Percentiles rank a stretch among this genome's conserved stretches.
phyloP scores from a whole-genome alignment of 129 eudicot genomes.

The Deinandra increscens region DNA sequence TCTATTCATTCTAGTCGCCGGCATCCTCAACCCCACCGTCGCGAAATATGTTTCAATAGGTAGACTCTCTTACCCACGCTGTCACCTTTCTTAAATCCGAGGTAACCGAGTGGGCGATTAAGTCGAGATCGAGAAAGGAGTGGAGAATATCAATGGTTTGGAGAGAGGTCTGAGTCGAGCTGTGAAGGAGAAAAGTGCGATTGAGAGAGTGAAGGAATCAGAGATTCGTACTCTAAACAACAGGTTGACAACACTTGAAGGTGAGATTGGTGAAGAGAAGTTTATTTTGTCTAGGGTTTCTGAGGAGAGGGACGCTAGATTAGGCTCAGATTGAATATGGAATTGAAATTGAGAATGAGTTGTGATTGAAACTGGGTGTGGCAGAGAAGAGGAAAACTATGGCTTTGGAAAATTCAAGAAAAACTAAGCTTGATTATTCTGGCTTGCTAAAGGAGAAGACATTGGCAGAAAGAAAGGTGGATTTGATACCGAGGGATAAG shows the following conservation, averaged over 20 bases:
- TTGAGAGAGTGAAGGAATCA: slow-evolving; percentile 40
- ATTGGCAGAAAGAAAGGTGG: slow-evolving; percentile 31
- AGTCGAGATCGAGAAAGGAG: too few species aligned
- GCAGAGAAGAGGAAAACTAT: slow-evolving; percentile 30
- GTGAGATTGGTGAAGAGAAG: slow-evolving; percentile 43
- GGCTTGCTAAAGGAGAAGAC: slow-evolving; percentile 34
- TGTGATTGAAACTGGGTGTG: slow-evolving; percentile 37
- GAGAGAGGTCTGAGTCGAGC: slow-evolving; percentile 38
- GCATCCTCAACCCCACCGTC: too few species aligned
- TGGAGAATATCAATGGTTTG: slow-evolving; percentile 28
- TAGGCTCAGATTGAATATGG: slow-evolving; percentile 30
- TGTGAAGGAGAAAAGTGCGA: slow-evolving; percentile 34
- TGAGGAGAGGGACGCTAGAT: slow-evolving; percentile 55
- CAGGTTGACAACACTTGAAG: slow-evolving; percentile 31
- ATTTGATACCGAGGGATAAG: slow-evolving; percentile 37
- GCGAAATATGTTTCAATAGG: too few species aligned
- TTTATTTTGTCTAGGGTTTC: slow-evolving; percentile 26
- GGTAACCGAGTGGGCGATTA: too few species aligned
- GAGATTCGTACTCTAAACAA: slow-evolving; percentile 38
- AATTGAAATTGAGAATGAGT: slow-evolving; percentile 24
- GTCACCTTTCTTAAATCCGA: too few species aligned
- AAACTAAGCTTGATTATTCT: slow-evolving; percentile 35
- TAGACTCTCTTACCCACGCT: too few species aligned
- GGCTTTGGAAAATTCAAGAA: slow-evolving; percentile 1
- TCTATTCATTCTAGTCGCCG: too few species aligned